A percentile compares a stretch with the other conserved stretches of the same genome.
Evolutionary conservation across 2,329 filamentous ascomycete species (phyloP).

Genomic region (Aspergillus sp.): DNA sequence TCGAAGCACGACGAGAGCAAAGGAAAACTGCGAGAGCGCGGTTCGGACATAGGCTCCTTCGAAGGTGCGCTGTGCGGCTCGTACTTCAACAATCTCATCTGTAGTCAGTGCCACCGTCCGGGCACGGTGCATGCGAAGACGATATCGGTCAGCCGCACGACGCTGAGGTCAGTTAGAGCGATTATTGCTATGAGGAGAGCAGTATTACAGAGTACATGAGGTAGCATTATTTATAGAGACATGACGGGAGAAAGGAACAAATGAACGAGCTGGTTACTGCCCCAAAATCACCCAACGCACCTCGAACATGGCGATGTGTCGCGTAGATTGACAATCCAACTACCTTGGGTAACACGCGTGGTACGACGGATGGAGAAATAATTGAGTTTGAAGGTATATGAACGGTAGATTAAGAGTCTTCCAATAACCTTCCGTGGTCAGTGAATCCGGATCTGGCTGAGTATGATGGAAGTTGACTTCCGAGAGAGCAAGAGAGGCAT

Average conservation of each 20-base stretch:
- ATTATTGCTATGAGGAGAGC: neutral
- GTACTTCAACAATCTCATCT: conserved; percentile 86
- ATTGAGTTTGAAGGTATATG: neutral
- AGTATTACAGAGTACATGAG: neutral
- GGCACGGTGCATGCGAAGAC: conserved; percentile 75
- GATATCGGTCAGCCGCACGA: conserved; percentile 69
- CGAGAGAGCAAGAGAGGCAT: too few species aligned
- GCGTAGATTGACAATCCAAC: neutral
- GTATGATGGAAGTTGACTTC: too few species aligned
- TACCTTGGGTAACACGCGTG: too few species aligned
- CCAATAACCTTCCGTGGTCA: too few species aligned
- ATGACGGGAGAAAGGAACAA: too few species aligned
- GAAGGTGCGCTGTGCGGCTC: conserved; percentile 91
- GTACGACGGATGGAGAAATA: neutral
- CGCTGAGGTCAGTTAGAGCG: conserved; percentile 39
- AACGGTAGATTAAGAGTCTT: neutral
- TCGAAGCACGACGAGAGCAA: conserved; percentile 88
- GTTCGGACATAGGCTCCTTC: conserved; percentile 96
- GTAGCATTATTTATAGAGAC: too few species aligned
- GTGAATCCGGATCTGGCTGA: too few species aligned
- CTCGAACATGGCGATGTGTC: conserved; percentile 23
- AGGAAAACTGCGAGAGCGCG: conserved; percentile 89
- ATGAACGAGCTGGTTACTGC: too few species aligned
- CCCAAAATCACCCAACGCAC: conserved; percentile 7
- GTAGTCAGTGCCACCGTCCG: conserved; percentile 76